A percentile compares a stretch with the other conserved stretches of the same genome.
phyloP scores from a whole-genome alignment of 2,329 filamentous ascomycete genomes.

The Talaromyces atroroseus region DNA sequence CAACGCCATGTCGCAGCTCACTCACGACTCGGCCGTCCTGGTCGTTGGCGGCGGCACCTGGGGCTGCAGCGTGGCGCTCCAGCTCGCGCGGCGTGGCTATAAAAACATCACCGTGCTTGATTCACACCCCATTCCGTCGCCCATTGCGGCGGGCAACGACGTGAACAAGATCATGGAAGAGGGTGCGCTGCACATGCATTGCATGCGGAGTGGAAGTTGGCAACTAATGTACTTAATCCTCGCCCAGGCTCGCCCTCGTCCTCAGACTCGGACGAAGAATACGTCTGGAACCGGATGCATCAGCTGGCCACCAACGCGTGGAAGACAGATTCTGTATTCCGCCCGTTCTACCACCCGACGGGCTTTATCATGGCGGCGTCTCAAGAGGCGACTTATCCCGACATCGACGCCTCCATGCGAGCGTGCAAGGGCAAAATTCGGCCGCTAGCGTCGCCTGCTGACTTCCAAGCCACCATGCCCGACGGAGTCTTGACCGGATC shows the following conservation, averaged over 20 bases:
- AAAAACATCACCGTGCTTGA: constrained; percentile 41
- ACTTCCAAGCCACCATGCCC: constrained; percentile 48
- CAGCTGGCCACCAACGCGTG: constrained; percentile 29
- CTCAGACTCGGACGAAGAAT: constrained; percentile 3
- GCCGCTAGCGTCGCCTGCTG: constrained; percentile 34
- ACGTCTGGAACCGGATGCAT: constrained; percentile 13
- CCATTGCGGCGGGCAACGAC: constrained; percentile 40
- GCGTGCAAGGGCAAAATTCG: constrained; percentile 5
- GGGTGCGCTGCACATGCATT: background rate
- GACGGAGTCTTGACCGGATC: constrained; percentile 43
- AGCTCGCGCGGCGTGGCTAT: constrained; percentile 36
- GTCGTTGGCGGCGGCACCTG: constrained; percentile 44
- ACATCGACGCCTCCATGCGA: background rate
- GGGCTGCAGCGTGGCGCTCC: constrained; percentile 39
- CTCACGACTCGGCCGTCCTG: constrained; percentile 18
- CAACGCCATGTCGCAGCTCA: background rate
- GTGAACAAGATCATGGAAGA: constrained; percentile 38
- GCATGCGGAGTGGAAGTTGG: background rate
- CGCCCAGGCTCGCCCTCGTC: background rate
- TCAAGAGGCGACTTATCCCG: background rate
- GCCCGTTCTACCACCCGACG: constrained; percentile 37
- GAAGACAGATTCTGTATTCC: constrained; percentile 37
- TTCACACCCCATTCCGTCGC: constrained; percentile 37
- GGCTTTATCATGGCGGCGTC: constrained; percentile 20
- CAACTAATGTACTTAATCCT: background rate